These are phyloP conservation scores for Xylaria polymorpha DNA, from an alignment of 2,329 filamentous ascomycete species.

Conservation along the genomic window DNA sequence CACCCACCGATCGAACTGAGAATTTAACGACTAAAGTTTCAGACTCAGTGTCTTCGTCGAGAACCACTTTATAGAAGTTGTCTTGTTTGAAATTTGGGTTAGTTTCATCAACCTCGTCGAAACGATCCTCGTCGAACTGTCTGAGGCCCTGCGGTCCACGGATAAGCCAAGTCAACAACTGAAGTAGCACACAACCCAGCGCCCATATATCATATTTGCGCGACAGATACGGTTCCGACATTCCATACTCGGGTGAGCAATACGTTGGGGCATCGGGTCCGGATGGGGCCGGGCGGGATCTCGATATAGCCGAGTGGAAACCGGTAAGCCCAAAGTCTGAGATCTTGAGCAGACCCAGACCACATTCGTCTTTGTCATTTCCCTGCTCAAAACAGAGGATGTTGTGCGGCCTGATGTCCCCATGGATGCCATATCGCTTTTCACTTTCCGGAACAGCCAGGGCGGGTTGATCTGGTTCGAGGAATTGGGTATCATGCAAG, in stretches of 20 bases:
- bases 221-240: constrained; percentile 15
- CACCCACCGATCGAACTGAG: neutral
- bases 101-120: too few relatives aligned
- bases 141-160: constrained; percentile 17
- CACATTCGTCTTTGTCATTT: neutral
- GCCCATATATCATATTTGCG: constrained; percentile 33
- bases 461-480: constrained; percentile 5
- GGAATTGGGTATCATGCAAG: constrained; percentile 27
- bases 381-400: constrained; percentile 34
- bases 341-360: constrained; percentile 29
- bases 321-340: constrained; percentile 35
- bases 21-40: too few relatives aligned
- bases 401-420: constrained; percentile 34
- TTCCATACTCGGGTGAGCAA: constrained; percentile 29
- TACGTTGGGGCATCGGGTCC: constrained; percentile 29
- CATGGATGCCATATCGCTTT: constrained; percentile 32
- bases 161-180: constrained; percentile 35
- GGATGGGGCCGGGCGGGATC: constrained; percentile 15
- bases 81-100: too few relatives aligned
- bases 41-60: neutral
- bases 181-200: constrained; percentile 31
- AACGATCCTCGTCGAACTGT: constrained; percentile 23
- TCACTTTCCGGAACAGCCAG: constrained; percentile 13
- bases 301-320: constrained; percentile 22
- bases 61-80: constrained; percentile 18